Evolutionary conservation across 176 grass and related monocot genomes (phyloP).

Genomic region (Otatea glauca): DNA sequence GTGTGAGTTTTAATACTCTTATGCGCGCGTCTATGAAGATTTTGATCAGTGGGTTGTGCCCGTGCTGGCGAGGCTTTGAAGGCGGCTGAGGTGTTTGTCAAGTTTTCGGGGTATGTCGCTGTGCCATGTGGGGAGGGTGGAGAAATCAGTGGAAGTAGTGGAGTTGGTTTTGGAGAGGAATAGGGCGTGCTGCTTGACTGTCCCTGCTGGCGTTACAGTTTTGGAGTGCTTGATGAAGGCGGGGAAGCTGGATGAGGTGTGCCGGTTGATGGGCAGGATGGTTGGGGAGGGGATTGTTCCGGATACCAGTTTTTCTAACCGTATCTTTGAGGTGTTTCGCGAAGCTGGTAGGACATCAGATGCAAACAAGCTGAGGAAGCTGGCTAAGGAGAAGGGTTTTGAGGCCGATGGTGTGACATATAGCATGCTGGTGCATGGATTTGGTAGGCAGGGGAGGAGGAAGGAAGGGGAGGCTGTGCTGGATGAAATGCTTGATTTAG

Average conservation of each 20-base stretch:
- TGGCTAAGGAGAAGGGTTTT: conserved; percentile 67
- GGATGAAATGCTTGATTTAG: conserved; percentile 80
- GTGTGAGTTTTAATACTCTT: conserved; percentile 77
- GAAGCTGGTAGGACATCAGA: conserved; percentile 55
- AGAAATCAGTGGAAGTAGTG: conserved; percentile 59
- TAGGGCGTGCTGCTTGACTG: conserved; percentile 40
- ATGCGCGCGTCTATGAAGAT: conserved; percentile 73
- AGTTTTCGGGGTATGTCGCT: conserved; percentile 56
- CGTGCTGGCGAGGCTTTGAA: conserved; percentile 39
- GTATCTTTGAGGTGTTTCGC: conserved; percentile 68
- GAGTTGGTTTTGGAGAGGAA: conserved; percentile 60
- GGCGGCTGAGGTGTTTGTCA: conserved; percentile 57
- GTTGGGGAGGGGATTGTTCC: conserved; percentile 55
- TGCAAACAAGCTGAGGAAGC: conserved; percentile 53
- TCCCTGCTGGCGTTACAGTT: conserved; percentile 58
- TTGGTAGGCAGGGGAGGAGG: conserved; percentile 67
- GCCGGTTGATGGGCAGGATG: conserved; percentile 60
- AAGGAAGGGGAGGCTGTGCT: conserved; percentile 68
- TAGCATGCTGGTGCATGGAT: conserved; percentile 66
- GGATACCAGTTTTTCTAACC: conserved; percentile 64
- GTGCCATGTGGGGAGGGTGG: conserved; percentile 46
- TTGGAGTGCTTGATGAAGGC: conserved; percentile 58
- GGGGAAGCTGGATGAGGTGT: conserved; percentile 52
- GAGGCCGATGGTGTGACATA: conserved; percentile 52
- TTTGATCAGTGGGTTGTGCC: conserved; percentile 65